Evolutionary conservation across 192 early-diverging fungal genomes (phyloP).

Genomic region (Glomus cerebriforme): DNA sequence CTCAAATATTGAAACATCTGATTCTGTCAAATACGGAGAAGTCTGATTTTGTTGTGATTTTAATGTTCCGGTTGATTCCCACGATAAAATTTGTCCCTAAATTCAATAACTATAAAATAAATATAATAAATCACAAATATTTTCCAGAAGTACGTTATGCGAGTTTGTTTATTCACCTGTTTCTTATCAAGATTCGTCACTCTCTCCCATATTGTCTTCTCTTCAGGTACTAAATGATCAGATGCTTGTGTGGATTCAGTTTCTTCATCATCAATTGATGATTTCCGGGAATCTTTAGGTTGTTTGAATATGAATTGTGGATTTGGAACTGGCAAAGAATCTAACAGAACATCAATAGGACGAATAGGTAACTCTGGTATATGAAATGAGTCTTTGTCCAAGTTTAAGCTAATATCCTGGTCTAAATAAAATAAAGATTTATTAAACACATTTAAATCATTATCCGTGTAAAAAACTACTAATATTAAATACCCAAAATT

Average conservation of each 20-base stretch:
- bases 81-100: conserved; percentile 22
- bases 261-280: not conserved
- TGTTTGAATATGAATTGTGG: not conserved
- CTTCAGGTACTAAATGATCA: not conserved
- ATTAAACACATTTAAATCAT: not conserved
- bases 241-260: not conserved
- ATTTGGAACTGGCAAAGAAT: conserved; percentile 7
- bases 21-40: conserved; percentile 24
- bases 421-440: not conserved
- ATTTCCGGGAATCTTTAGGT: not conserved
- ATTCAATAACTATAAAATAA: conserved; percentile 5
- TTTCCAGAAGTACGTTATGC: not conserved
- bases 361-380: not conserved
- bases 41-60: not conserved
- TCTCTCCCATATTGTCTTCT: not conserved
- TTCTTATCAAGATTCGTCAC: not conserved
- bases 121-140: not conserved
- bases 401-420: not conserved
- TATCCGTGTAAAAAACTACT: not conserved
- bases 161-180: not conserved
- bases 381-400: not conserved
- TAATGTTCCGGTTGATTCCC: conserved; percentile 16
- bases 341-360: not conserved
- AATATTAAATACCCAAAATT: not conserved
- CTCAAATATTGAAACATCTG: conserved; percentile 10